These are phyloP conservation scores for Melaleuca alternifolia DNA, from an alignment of 345 rosid genomes.

Conservation along the genomic window DNA sequence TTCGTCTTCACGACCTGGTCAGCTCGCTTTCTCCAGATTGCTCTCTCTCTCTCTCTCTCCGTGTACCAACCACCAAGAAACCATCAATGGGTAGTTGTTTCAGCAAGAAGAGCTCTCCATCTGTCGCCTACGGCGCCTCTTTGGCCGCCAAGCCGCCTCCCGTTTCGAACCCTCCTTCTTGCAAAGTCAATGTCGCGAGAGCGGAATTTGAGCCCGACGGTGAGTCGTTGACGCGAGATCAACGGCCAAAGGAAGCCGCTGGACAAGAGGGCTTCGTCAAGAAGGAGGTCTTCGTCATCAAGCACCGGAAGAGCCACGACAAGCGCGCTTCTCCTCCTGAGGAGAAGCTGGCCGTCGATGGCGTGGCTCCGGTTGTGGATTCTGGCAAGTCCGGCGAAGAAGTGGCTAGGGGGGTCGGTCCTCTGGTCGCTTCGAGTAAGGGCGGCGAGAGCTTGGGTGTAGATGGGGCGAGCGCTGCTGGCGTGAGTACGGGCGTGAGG, in stretches of 20 bases:
- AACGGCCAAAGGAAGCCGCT: neutral
- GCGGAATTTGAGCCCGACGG: neutral
- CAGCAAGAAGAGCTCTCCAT: conserved; percentile 33
- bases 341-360: neutral
- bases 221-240: neutral
- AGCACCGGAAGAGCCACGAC: conserved; percentile 79
- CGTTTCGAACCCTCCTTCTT: neutral
- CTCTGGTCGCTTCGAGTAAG: neutral
- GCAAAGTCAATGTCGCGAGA: conserved; percentile 1
- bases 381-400: neutral
- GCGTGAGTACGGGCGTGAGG: conserved; percentile 13
- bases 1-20: neutral
- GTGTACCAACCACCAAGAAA: neutral
- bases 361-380: neutral
- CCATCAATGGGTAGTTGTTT: conserved; percentile 55
- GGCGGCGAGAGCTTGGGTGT: conserved; percentile 3
- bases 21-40: neutral
- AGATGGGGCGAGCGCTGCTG: neutral
- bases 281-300: conserved; percentile 72
- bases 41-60: neutral
- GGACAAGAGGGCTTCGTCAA: conserved; percentile 19
- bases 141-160: neutral
- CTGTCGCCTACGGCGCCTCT: conserved; percentile 3
- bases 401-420: neutral
- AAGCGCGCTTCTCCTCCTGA: conserved; percentile 23